Evolutionary conservation across 306 rosid genomes (phyloP).

Genomic region (Senna tora): DNA sequence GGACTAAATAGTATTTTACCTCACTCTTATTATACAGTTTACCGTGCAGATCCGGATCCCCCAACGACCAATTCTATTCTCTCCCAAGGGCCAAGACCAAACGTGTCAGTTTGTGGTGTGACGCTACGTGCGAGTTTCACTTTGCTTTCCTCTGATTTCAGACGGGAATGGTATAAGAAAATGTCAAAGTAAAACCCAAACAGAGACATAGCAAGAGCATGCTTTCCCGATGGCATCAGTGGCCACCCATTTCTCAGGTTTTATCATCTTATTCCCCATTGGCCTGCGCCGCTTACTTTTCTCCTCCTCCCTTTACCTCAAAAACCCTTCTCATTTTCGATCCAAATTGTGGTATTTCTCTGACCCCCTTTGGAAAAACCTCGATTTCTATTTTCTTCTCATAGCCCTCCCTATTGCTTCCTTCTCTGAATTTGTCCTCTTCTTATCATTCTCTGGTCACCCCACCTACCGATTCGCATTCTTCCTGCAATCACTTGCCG

Average conservation of each 20-base stretch:
- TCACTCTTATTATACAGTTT: too few species aligned
- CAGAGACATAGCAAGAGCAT: slow-evolving; percentile 37
- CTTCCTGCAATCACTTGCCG: slow-evolving; percentile 60
- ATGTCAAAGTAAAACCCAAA: slow-evolving; percentile 33
- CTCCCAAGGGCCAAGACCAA: too few species aligned
- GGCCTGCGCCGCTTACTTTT: slow-evolving; percentile 74
- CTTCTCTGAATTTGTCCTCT: slow-evolving; percentile 64
- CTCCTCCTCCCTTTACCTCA: slow-evolving; percentile 75
- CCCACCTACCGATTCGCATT: slow-evolving; percentile 69
- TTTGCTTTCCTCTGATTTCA: not conserved
- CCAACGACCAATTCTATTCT: too few species aligned
- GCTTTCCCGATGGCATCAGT: slow-evolving; percentile 64
- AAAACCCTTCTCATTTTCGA: slow-evolving; percentile 71
- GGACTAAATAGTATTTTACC: too few species aligned
- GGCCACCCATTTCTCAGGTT: slow-evolving; percentile 75
- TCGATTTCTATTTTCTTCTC: slow-evolving; percentile 68
- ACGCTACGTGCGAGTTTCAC: not conserved
- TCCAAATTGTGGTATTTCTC: slow-evolving; percentile 81
- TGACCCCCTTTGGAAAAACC: slow-evolving; percentile 70
- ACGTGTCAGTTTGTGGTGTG: too few species aligned
- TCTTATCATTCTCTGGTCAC: slow-evolving; percentile 64
- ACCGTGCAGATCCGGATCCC: too few species aligned
- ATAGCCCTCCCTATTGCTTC: slow-evolving; percentile 73
- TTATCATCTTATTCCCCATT: slow-evolving; percentile 59
- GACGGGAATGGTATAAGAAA: not conserved